These are phyloP conservation scores for Talaromyces sp. DNA, from an alignment of 2,329 filamentous ascomycete genomes.

Conservation along the genomic window DNA sequence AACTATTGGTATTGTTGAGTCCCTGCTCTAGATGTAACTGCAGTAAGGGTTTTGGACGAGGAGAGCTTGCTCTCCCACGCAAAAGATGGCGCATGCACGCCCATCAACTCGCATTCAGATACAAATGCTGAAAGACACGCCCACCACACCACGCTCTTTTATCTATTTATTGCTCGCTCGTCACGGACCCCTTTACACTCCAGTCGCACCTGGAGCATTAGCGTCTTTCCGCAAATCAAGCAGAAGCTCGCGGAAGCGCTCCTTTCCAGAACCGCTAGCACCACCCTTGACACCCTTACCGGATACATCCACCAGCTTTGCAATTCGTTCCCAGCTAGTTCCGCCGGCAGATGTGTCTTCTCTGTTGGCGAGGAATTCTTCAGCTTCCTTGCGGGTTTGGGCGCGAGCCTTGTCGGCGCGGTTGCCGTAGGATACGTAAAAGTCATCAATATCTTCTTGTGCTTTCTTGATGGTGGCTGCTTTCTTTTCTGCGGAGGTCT, in stretches of 20 bases:
- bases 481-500: constrained; percentile 79
- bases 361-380: constrained; percentile 82
- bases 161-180: constrained; percentile 6
- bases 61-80: neutral
- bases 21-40: neutral
- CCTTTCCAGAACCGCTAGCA: constrained; percentile 87
- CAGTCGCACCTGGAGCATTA: constrained; percentile 65
- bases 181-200: constrained; percentile 37
- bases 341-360: constrained; percentile 93
- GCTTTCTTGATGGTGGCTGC: constrained; percentile 83
- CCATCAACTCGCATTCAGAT: neutral
- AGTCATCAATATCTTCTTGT: constrained; percentile 93
- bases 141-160: neutral
- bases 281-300: constrained; percentile 88
- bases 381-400: constrained; percentile 86
- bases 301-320: constrained; percentile 94
- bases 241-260: constrained; percentile 89
- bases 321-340: constrained; percentile 97
- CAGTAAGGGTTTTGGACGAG: neutral
- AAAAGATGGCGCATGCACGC: neutral
- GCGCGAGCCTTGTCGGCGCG: constrained; percentile 93
- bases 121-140: neutral
- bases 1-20: neutral
- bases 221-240: constrained; percentile 88
- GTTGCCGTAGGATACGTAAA: constrained; percentile 98